Evolutionary conservation across 2,329 filamentous ascomycete genomes (phyloP).

Genomic region (Nakataea oryzae): DNA sequence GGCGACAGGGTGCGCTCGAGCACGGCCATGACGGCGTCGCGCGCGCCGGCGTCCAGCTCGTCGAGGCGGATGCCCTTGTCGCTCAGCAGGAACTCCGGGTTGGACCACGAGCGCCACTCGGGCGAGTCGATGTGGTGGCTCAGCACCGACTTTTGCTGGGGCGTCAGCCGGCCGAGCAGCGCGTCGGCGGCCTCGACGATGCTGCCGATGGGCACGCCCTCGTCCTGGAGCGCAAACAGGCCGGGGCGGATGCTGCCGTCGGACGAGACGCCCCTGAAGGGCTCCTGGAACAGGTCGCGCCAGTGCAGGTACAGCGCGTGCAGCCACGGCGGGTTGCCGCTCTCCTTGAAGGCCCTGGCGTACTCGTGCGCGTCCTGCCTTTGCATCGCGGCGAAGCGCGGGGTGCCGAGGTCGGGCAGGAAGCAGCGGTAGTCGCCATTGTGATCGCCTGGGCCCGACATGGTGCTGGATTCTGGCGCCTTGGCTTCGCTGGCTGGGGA

Average conservation of each 20-base stretch:
- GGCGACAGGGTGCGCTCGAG: conserved; percentile 50
- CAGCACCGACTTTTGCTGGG: conserved; percentile 34
- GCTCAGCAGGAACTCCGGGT: conserved; percentile 63
- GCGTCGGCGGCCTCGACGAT: conserved; percentile 42
- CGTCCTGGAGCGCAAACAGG: conserved; percentile 51
- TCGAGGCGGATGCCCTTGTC: conserved; percentile 63
- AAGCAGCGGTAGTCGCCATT: conserved; percentile 40
- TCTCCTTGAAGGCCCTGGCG: conserved; percentile 46
- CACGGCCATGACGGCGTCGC: conserved; percentile 41
- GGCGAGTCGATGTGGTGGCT: conserved; percentile 56
- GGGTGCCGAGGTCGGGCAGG: conserved; percentile 49
- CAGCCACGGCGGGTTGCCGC: conserved; percentile 55
- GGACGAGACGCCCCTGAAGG: conserved; percentile 59
- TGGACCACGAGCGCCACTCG: conserved; percentile 61
- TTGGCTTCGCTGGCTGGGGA: not conserved
- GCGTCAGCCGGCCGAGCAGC: conserved; percentile 33
- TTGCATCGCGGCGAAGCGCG: conserved; percentile 53
- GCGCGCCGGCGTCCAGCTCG: conserved; percentile 32
- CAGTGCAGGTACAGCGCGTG: conserved; percentile 50
- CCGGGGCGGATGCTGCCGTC: conserved; percentile 48
- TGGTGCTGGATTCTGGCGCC: not conserved
- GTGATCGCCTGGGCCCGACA: not conserved
- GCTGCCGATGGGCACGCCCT: conserved; percentile 45
- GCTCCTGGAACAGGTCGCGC: conserved; percentile 49
- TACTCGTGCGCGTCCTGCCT: conserved; percentile 54